phyloP scores from a whole-genome alignment of 148 eudicot genomes.

The Agrostemma githago region DNA sequence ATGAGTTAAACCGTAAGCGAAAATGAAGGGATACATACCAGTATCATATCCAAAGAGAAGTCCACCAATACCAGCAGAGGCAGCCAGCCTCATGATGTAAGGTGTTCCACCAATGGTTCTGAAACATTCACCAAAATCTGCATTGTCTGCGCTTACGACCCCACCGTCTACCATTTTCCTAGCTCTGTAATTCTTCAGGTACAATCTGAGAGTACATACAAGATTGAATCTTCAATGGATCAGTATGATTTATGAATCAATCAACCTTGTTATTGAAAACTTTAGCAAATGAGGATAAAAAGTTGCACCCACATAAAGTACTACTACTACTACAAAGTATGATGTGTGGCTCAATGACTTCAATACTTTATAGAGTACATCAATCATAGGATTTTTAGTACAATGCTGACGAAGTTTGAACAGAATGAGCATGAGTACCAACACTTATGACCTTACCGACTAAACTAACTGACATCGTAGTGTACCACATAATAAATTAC shows the following conservation, averaged over 20 bases:
- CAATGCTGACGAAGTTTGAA: not conserved
- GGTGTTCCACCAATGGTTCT: slow-evolving; percentile 15
- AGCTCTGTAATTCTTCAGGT: not conserved
- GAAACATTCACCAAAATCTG: slow-evolving; percentile 20
- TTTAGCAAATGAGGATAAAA: not conserved
- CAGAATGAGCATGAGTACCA: too few species aligned
- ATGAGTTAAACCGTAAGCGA: not conserved
- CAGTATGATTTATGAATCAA: not conserved
- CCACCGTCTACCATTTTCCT: slow-evolving; percentile 17
- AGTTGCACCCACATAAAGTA: not conserved
- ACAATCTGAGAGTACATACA: not conserved
- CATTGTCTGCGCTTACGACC: not conserved
- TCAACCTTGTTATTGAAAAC: not conserved
- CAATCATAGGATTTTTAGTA: not conserved
- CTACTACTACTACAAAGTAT: not conserved
- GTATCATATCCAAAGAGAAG: slow-evolving; percentile 19
- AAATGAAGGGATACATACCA: not conserved
- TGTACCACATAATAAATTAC: not conserved
- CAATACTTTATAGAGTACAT: not conserved
- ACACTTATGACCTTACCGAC: too few species aligned
- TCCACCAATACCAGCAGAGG: slow-evolving; percentile 21
- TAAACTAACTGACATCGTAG: too few species aligned
- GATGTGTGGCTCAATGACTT: not conserved
- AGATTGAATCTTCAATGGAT: not conserved
- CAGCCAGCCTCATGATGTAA: slow-evolving; percentile 23